Base-by-base conservation (phyloP, 1,284 basidiomycete species). In the Boletellus deceptivus region DNA sequence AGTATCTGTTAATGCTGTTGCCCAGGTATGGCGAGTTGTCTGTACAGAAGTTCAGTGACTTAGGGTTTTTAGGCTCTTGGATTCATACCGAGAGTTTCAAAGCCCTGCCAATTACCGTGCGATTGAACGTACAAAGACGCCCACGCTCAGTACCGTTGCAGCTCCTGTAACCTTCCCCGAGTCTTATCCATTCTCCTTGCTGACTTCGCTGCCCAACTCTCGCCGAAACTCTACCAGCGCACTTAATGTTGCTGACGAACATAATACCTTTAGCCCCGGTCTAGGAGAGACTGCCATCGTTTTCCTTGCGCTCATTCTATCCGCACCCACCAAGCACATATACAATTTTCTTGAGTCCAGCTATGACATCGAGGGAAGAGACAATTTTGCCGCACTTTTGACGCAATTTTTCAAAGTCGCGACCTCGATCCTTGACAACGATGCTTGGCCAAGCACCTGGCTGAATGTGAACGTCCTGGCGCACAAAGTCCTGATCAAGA, bases 381-480 rank as follows among this genome's bases (percentile, higher is more conserved):
- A 89, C n/a, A 82, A 89, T 48, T 85, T 92, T 48, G 78, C 88
- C 9, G 65, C 72, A 5, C 76, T 94, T 16, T 73, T 98, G 17
- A 79, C 79, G 10, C 82, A 87, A 51, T 84, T 93, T 56, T 97
- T 97, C 76, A 84, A 80, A 49, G 88, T 94, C 22, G 84, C 86
- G 3, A 79, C 77, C 3, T 95, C 93, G 7, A 89, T 98, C 48
- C 73, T 98, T 54, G 79, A 85, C 55, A 91, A 92, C 61, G 88
- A 95, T 41, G 91, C 94, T 0, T 98, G 93, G 76, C 93, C 95
- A 0, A 81, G 78, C 56, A 86, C 85, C 41, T 98, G 96, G 96
- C 77, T 98, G 55, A 98, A 96, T 56, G 82, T 96, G 60, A 93
- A 91, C 58, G 86, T 97, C 48, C 76, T 98, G 54, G 86, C 89